Evolutionary conservation across 169 alveolate species (phyloP).

Genomic region (Plasmodium ovale): DNA sequence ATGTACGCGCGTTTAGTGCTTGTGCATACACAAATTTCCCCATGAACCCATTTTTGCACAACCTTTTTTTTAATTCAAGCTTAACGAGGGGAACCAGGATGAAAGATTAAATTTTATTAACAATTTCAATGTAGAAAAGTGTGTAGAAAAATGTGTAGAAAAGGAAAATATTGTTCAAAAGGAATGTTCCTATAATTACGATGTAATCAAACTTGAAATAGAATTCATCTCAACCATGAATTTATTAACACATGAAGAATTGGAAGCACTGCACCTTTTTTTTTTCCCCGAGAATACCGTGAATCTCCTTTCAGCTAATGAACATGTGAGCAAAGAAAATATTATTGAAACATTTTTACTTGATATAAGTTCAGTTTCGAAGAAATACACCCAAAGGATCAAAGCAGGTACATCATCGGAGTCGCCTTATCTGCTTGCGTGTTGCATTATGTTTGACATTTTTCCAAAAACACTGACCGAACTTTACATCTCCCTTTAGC

Average conservation of each 20-base stretch:
- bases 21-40: background rate
- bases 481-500: conserved; percentile 36
- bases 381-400: conserved; percentile 34
- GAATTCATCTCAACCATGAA: conserved; percentile 60
- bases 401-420: conserved; percentile 21
- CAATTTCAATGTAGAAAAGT: conserved; percentile 42
- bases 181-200: conserved; percentile 23
- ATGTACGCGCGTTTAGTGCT: background rate
- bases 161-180: conserved; percentile 18
- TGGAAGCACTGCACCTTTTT: conserved; percentile 13
- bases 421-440: background rate
- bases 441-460: background rate
- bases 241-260: conserved; percentile 63
- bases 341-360: conserved; percentile 55
- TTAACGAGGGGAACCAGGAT: conserved; percentile 34
- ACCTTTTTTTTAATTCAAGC: conserved; percentile 14
- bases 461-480: background rate
- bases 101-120: conserved; percentile 57
- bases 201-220: conserved; percentile 66
- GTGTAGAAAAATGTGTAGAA: background rate
- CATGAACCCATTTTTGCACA: background rate
- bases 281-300: conserved; percentile 62
- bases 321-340: conserved; percentile 37
- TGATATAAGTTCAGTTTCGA: conserved; percentile 47
- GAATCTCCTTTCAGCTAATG: conserved; percentile 36